phyloP scores from a whole-genome alignment of 345 rosid species.

The Eucalyptus urophylla region DNA sequence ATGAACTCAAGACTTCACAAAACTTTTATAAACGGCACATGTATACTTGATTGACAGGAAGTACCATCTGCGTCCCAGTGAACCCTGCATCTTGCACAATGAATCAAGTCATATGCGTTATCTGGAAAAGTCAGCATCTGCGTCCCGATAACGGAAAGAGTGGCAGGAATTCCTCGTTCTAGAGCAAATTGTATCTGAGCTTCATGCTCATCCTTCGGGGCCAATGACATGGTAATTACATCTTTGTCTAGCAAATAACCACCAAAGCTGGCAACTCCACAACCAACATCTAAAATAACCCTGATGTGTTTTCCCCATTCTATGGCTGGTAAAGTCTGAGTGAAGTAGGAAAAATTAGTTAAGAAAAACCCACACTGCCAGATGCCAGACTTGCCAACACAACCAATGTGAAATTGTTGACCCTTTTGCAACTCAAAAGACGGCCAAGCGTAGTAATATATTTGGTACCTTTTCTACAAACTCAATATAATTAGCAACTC shows the following conservation, averaged over 20 bases:
- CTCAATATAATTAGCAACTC: constrained; percentile 54
- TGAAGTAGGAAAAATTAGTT: neutral
- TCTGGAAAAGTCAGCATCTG: constrained; percentile 60
- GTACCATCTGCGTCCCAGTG: constrained; percentile 94
- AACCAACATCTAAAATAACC: constrained; percentile 80
- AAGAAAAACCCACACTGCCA: neutral
- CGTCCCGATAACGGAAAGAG: constrained; percentile 79
- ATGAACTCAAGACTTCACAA: neutral
- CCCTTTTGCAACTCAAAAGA: neutral
- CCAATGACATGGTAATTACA: constrained; percentile 88
- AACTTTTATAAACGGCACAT: neutral
- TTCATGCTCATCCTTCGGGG: constrained; percentile 97
- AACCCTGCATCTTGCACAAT: constrained; percentile 95
- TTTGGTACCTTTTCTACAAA: constrained; percentile 49
- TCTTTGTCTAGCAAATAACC: constrained; percentile 66
- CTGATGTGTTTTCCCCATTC: constrained; percentile 62
- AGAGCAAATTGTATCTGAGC: constrained; percentile 97
- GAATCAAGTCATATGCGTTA: constrained; percentile 69
- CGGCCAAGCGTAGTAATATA: neutral
- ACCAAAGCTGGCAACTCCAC: constrained; percentile 94
- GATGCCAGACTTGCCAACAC: neutral
- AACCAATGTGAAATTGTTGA: neutral
- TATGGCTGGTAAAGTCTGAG: constrained; percentile 56
- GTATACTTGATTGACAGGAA: neutral
- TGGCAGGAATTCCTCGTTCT: constrained; percentile 93